Base-by-base conservation (phyloP, 495 filamentous ascomycete species). In the Xylaria longipes region DNA sequence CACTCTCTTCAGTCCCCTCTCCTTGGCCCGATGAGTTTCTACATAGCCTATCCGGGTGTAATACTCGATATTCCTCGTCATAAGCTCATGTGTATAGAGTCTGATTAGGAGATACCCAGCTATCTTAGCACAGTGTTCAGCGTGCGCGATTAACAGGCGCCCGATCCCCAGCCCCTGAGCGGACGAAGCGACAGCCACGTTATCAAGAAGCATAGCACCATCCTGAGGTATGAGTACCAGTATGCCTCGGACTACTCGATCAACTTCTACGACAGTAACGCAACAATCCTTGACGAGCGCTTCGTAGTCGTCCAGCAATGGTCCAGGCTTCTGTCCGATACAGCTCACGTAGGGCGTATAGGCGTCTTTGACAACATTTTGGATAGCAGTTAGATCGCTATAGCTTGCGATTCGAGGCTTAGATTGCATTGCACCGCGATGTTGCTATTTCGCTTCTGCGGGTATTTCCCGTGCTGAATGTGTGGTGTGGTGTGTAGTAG, bases 11-110 rank as follows among this genome's bases (percentile, higher is more conserved):
- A 66, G 33, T 39, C 64, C 64, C 9, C 25, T 54, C 14, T 66
- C 39, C 22, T 66, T 46, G 8, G 20, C 64, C 33, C 64, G 29
- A 9, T 66, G 64, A 1, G 64, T 66, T 11, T 66, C 64, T 43
- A 39, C 46, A 27, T 66, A 66, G 0, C 64, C 64, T 14, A 54
- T 54, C 6, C 64, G 46, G 2, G 45, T 20, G 11, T 66, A 66
- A 54, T 54, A 54, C 33, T 54, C 64, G 14, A 66, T 66, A 27
- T 66, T 66, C 9, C 31, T 54, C n/a, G 64, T 39, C 64, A 66
- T 66, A 46, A 12, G 7, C n/a, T 52, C 64, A 41, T 66, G 31
- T 33, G 64, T 66, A 33, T 54, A 66, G 46, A 66, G 64, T n/a
- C 33, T 52, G 33, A 66, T 54, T 9, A 25, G 20, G 15, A 12